Percentiles rank a stretch among this genome's conserved stretches.
phyloP scores from a whole-genome alignment of 2,329 filamentous ascomycete species.

The Orbilia brochopaga region DNA sequence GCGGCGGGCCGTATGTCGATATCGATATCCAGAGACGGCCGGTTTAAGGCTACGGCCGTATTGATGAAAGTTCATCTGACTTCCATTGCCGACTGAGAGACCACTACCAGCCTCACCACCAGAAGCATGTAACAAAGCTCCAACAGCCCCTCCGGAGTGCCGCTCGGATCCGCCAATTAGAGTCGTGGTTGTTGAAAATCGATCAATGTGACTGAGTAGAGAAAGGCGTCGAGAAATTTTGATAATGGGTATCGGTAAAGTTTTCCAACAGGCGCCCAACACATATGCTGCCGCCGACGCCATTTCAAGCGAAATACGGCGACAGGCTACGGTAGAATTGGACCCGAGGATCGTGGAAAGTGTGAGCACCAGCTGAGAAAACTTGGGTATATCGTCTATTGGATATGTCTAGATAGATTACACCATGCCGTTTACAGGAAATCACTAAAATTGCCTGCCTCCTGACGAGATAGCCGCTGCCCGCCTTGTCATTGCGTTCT shows the following conservation, averaged over 20 bases:
- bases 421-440: neutral
- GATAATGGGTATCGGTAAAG: neutral
- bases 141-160: slow-evolving; percentile 1
- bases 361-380: neutral
- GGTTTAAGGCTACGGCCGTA: slow-evolving; percentile 50
- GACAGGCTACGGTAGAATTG: too few species aligned
- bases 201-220: neutral
- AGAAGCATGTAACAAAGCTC: slow-evolving; percentile 29
- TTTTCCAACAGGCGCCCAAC: neutral
- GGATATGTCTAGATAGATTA: neutral
- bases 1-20: slow-evolving; percentile 21
- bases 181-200: neutral
- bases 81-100: slow-evolving; percentile 46
- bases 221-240: neutral
- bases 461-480: slow-evolving; percentile 43
- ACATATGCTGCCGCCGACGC: neutral
- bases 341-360: neutral
- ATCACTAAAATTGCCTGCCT: slow-evolving; percentile 26
- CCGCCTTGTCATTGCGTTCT: slow-evolving; percentile 46
- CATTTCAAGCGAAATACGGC: too few species aligned
- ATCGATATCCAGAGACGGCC: slow-evolving; percentile 38
- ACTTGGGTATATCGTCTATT: neutral
- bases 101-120: slow-evolving; percentile 36
- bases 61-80: slow-evolving; percentile 49
- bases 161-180: neutral